Evolutionary conservation across 2,329 filamentous ascomycete species (phyloP), one percentile per base, ranked within the genome.

Genomic region (Botrytis aclada): DNA sequence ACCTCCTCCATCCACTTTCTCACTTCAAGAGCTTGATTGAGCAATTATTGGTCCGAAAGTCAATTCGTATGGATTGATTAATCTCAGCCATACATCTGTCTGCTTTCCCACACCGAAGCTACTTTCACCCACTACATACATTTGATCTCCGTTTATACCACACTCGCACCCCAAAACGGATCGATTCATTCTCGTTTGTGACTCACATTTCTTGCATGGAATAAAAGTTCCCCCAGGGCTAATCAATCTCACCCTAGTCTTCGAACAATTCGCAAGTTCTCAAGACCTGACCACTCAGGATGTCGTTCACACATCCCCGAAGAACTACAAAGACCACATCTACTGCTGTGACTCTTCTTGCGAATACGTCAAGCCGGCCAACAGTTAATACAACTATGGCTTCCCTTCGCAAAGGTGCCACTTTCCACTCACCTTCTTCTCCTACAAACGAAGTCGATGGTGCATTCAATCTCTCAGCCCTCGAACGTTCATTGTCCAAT

Each of bases 331-430:
- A 81, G 79, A 78, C 77, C 77, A 79, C 80, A 73, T 80, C 81
- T 71, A 74, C 80, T 75, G 81, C 83, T 81, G 81, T 84, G 83
- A 84, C 83, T 84, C 83, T 82, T 77, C 79, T 82, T 75, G 82
- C 83, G 75, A 82, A 81, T 80, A 80, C 80, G 77, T 79, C 80
- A 79, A 79, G 82, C 81, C 83, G 80, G 77, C 79, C 86, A 77
- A 82, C 80, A 75, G 81, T 87, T 83, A 87, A 87, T 82, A 87
- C 85, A 78, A 87, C 85, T 82, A 84, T 87, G 82, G 51, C 51
- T 66, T 83, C 85, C 81, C 86, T 94, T 82, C 87, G 85, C 81
- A 94, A 93, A 84, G 90, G 90, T 79, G 89, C 91, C 71, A 93
- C 92, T 78, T 88, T 88, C 74, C 84, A 87, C 77, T 81, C 80